Base-by-base conservation (phyloP, 805 yeast genomes). In the Priceomyces haplophilus region DNA sequence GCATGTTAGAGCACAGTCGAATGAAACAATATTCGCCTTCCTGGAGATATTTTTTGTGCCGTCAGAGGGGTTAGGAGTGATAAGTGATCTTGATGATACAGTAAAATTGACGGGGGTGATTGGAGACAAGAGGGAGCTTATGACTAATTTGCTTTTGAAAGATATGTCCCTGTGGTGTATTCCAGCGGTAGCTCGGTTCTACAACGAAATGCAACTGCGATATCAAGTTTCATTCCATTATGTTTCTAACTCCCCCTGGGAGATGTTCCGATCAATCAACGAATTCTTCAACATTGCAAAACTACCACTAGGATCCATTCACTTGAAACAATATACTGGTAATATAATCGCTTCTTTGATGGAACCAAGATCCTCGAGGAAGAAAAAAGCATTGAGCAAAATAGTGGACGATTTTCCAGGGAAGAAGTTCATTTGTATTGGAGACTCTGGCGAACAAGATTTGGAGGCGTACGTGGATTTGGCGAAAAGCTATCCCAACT, bases 221-320 rank as follows among this genome's bases (percentile, higher is more conserved):
- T 61, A 72, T 10, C 73, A 80, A 34, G 73, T 82, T 3, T 69
- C 80, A n/a, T 80, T 91, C 55, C 96, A 90, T 60, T 95, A 91
- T 59, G 98, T 95, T 2, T 90, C 97, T 6, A 93, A 95, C 64
- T 82, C 95, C 1, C 99, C 99, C 0, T 86, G 95, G 80, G 98
- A 93, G 61, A 65, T 93, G 18, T 89, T 74, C 59, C 74, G 79
- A 15, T 70, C 79, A 5, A 75, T 86, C 13, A 53, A 64, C 18
- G 78, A 80, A 34, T 88, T 80, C 53, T 70, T 88, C 53, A 62
- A 67, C 13, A 55, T 62, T 31, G 75, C 72, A 27, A 69, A 75
- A 4, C 76, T 88, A 34, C 99, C 99, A 0, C 53, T 58, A 1
- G 96, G 96, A 4, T 85, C 96, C 0, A 69, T 93, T 43, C 95